These are phyloP conservation scores for Patellaria atrata DNA, from an alignment of 495 filamentous ascomycete species.

Conservation along the genomic window DNA sequence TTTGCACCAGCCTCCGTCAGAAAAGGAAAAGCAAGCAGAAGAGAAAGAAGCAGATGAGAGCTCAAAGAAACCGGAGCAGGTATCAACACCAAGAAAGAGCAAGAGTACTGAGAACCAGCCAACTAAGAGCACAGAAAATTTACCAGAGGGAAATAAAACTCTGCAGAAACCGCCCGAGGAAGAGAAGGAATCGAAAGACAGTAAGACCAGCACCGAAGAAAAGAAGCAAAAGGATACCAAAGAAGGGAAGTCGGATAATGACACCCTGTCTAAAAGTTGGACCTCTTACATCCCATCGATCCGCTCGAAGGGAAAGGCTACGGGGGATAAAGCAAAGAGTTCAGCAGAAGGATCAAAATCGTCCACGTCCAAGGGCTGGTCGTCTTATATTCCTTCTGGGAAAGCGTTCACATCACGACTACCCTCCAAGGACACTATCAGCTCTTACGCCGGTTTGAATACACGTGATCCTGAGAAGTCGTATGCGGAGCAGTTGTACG, in stretches of 20 bases:
- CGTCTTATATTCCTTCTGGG: conserved; percentile 25
- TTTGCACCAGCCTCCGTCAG: conserved; percentile 20
- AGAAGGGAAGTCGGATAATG: conserved; percentile 3
- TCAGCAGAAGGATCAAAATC: conserved; percentile 9
- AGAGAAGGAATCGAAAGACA: conserved; percentile 6
- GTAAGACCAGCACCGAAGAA: background rate
- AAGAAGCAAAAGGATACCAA: conserved; percentile 7
- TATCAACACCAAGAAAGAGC: background rate
- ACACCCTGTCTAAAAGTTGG: conserved; percentile 13
- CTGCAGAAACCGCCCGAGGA: conserved; percentile 14
- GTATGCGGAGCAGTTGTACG: conserved; percentile 28
- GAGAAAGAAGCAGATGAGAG: conserved; percentile 8
- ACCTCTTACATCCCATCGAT: conserved; percentile 20
- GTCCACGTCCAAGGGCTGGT: conserved; percentile 23
- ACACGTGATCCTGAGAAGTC: conserved; percentile 26
- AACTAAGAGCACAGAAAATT: conserved; percentile 3
- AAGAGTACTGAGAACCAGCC: conserved; percentile 2
- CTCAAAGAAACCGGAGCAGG: conserved; percentile 3
- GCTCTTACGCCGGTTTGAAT: conserved; percentile 21
- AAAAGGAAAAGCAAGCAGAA: conserved; percentile 8
- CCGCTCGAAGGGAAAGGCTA: conserved; percentile 3
- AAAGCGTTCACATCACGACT: conserved; percentile 25
- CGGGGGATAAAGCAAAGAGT: background rate
- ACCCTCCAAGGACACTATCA: conserved; percentile 19
- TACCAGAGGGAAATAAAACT: conserved; percentile 1